Evolutionary conservation across 148 eudicot species (phyloP).

Genomic region (Rhododendron molle): DNA sequence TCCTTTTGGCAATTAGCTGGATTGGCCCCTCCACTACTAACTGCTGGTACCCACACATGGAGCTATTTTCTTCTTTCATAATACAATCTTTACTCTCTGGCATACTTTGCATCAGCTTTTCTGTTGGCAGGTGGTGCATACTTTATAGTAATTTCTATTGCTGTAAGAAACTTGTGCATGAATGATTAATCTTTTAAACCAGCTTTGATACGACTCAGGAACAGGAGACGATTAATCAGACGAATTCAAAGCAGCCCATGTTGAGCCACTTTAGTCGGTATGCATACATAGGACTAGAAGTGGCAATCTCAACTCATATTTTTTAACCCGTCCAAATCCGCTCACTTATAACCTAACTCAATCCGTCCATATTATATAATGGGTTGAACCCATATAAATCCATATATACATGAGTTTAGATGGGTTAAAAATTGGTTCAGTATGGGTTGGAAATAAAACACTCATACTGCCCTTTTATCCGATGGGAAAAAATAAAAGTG

Average conservation of each 20-base stretch:
- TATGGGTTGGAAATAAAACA: no score
- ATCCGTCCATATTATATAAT: no score
- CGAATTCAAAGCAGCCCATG: neutral
- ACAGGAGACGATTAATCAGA: neutral
- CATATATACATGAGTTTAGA: no score
- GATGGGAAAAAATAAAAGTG: no score
- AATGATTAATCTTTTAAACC: neutral
- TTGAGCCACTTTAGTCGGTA: neutral
- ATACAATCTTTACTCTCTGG: neutral
- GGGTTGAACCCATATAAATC: no score
- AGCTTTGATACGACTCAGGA: neutral
- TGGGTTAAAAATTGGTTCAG: no score
- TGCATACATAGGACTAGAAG: no score
- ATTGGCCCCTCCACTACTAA: neutral
- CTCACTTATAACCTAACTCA: no score
- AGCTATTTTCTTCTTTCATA: neutral
- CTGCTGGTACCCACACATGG: neutral
- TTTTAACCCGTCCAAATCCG: no score
- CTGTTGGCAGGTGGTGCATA: neutral
- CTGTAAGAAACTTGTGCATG: neutral
- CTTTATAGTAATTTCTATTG: neutral
- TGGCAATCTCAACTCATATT: no score
- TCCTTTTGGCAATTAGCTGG: constrained; percentile 10
- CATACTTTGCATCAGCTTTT: neutral
- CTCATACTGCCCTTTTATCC: no score